Conservation (phyloP, 768 basidiomycete species). For the Heimioporus sp. region DNA sequence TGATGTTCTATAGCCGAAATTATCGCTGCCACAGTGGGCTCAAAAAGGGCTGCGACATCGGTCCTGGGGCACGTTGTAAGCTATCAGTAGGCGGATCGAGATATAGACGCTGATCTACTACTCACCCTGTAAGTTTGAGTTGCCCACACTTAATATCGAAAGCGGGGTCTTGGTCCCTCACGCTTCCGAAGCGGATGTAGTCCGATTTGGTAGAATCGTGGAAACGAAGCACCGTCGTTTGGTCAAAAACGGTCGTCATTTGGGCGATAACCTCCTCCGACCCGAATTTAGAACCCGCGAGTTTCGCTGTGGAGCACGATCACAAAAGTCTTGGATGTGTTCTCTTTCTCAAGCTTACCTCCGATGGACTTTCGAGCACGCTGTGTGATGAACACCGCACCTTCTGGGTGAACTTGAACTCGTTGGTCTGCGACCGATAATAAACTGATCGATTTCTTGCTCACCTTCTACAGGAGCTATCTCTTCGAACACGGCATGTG, state of each 20-base stretch:
- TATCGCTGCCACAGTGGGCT: constrained; percentile 25
- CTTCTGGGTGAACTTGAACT: constrained; percentile 44
- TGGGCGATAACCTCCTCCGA: constrained; percentile 39
- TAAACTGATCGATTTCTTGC: neutral
- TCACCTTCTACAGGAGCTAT: constrained; percentile 46
- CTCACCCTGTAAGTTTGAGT: constrained; percentile 40
- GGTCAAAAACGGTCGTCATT: constrained; percentile 45
- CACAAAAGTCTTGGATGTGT: neutral
- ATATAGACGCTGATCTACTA: neutral
- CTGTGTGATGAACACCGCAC: constrained; percentile 50
- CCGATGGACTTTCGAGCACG: constrained; percentile 40
- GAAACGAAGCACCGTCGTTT: constrained; percentile 47
- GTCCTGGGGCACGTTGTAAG: constrained; percentile 11
- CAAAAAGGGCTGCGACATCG: constrained; percentile 31
- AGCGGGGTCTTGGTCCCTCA: constrained; percentile 38
- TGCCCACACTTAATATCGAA: constrained; percentile 46
- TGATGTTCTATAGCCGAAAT: constrained; percentile 26
- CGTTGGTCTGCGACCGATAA: neutral
- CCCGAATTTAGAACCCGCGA: constrained; percentile 40
- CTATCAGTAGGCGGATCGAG: neutral
- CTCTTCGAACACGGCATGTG: constrained; percentile 41
- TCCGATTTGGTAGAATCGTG: constrained; percentile 36
- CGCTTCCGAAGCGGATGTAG: constrained; percentile 48
- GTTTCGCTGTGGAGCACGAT: constrained; percentile 31
- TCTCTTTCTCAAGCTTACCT: constrained; percentile 23